phyloP scores from a whole-genome alignment of 1,284 basidiomycete genomes.

The Ganoderma resinaceum region DNA sequence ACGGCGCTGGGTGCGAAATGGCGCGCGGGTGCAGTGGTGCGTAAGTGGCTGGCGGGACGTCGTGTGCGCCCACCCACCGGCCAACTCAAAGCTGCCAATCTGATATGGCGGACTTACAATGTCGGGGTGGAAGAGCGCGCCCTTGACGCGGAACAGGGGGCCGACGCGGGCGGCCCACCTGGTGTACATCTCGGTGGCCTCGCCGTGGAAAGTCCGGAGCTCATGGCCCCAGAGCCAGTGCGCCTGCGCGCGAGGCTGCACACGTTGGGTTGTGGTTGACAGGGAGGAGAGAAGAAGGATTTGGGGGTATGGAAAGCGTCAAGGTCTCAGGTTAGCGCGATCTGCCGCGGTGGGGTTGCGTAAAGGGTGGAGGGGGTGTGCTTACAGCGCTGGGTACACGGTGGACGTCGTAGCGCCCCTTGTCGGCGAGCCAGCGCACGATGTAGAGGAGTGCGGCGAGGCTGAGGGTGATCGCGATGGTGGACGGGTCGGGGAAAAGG shows the following conservation, averaged over 20 bases:
- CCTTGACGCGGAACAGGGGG: conserved; percentile 47
- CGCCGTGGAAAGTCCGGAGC: conserved; percentile 42
- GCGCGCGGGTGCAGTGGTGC: not conserved
- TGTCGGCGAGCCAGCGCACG: conserved; percentile 26
- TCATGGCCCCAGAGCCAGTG: conserved; percentile 50
- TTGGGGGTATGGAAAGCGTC: conserved; percentile 2
- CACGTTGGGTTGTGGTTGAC: not conserved
- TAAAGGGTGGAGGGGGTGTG: conserved; percentile 5
- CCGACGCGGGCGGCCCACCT: conserved; percentile 45
- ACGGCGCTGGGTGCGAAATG: not conserved
- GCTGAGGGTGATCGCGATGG: conserved; percentile 25
- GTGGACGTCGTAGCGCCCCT: conserved; percentile 27
- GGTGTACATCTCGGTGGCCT: conserved; percentile 45
- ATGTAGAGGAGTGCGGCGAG: conserved; percentile 28
- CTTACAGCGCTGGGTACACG: conserved; percentile 33
- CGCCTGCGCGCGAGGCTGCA: conserved; percentile 31
- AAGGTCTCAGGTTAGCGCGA: conserved; percentile 1
- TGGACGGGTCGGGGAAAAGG: conserved; percentile 21
- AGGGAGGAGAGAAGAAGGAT: conserved; percentile 2
- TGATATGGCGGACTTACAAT: conserved; percentile 37
- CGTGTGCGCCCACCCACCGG: not conserved
- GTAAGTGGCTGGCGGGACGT: not conserved
- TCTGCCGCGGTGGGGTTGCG: not conserved
- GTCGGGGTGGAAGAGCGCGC: conserved; percentile 46
- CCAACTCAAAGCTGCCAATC: not conserved